Base-by-base conservation (phyloP, 768 basidiomycete genomes). In the Crassisporium funariophilum region DNA sequence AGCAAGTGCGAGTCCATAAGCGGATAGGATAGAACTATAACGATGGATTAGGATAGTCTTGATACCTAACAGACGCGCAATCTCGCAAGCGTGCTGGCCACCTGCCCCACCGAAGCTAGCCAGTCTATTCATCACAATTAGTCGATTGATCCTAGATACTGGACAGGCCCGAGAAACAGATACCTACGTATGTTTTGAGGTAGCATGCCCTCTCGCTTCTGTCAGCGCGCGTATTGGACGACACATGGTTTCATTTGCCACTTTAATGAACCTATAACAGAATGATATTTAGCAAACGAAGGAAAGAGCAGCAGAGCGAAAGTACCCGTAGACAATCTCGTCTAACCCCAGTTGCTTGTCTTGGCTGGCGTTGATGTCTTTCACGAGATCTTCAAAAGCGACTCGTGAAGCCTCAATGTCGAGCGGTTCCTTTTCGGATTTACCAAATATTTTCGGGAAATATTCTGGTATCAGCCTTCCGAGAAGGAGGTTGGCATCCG, bases 181-280 rank as follows among this genome's bases (percentile, higher is more conserved):
- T 23, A 50, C 71, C 10, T 61, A 78, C 79, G 76, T 67, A 59
- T 97, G 94, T 54, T 83, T 84, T 1, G 82, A 77, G 0, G 88
- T 88, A 2, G 90, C 86, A 64, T 91, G 81, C 19, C 94, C 94
- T 35, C 89, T 74, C 2, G 92, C 91, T 64, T 97, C 94, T 0
- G 94, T 97, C 54, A 95, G 65, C 2, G 91, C 84, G 2, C 95
- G 83, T 46, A 98, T 95, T 6, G 95, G 95, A 37, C 95, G 73
- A 53, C 86, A 88, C 94, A 98, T 98, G 0, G 91, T 94, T 71
- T 98, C 95, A 56, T 97, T 97, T 7, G 94, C 94, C 8, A 95
- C 93, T 60, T 94, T 91, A 69, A 98, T 87, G 66, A 94, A 97
- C 4, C 93, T 91, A 4, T 34, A 15, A 38, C 13, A 19, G 1